Base-by-base conservation (phyloP, 371 early-diverging fungal species). In the Blakeslea trispora region DNA sequence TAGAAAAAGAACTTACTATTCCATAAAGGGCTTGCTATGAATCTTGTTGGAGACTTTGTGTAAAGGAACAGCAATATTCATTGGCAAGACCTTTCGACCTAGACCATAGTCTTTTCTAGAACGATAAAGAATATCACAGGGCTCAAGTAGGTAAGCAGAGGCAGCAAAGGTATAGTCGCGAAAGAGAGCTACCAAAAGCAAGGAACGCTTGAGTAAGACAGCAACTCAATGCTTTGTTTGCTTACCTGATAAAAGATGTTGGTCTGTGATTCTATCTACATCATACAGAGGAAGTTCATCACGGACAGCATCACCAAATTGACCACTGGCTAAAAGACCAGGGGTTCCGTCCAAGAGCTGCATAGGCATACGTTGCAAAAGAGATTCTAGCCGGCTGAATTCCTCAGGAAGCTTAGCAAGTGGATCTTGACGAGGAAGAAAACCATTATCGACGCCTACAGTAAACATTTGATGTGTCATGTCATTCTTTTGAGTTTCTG, bases 111-210 rank as follows among this genome's bases (percentile, higher is more conserved):
- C 83, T 9, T 83, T 83, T 2, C 68, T 74, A 55, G 80, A 66
- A 45, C 88, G 81, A 73, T 75, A 85, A 55, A 83, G 72, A 48
- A 93, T 77, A 64, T 94, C 92, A 58, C 94, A 93, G 14, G 93
- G 93, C 65, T 94, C 94, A 39, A 94, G 77, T n/a, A 94, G 71
- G 59, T 93, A 94, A 17, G 94, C 91, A 14, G 90, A 89, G 3
- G 94, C 91, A 45, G 89, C 79, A 63, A 92, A 91, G 4, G 93
- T 89, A 61, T 91, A 91, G 74, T 94, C 94, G 46, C 94, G 79
- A 81, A 87, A 93, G 23, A 94, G 74, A 5, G 93, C 93, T 69
- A 55, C 32, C 19, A 41, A 35, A n/a, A 45, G 28, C 49, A 19
- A 31, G 50, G n/a, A n/a, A 43, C 4, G 9, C 22, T 19, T 40